Conservation (phyloP, 768 basidiomycete genomes). For the Amanita brunnescens region DNA sequence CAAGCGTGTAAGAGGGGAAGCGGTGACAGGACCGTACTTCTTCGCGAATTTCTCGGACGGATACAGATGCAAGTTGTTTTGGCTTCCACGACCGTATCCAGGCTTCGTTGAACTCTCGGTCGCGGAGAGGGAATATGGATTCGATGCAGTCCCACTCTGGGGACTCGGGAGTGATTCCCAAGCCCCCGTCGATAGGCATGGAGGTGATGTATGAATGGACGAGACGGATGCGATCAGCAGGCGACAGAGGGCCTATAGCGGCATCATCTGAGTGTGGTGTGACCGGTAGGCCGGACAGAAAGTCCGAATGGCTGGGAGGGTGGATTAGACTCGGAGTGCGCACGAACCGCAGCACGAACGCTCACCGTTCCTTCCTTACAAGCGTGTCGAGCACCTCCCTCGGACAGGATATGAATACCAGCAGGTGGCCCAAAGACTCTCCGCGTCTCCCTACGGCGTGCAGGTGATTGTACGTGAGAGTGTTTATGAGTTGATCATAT, state of each 20-base stretch:
- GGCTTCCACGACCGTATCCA: slow-evolving; percentile 77
- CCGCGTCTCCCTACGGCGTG: slow-evolving; percentile 69
- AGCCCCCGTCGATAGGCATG: slow-evolving; percentile 65
- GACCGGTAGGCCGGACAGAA: slow-evolving; percentile 64
- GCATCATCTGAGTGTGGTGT: slow-evolving; percentile 36
- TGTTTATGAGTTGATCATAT: slow-evolving; percentile 54
- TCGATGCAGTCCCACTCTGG: slow-evolving; percentile 75
- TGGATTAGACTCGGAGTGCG: not conserved
- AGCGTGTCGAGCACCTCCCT: slow-evolving; percentile 51
- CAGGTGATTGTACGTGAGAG: slow-evolving; percentile 54
- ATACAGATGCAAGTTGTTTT: slow-evolving; percentile 50
- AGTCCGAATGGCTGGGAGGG: slow-evolving; percentile 56
- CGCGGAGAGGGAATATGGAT: slow-evolving; percentile 77
- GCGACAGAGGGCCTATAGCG: slow-evolving; percentile 40
- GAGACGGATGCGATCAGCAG: slow-evolving; percentile 77
- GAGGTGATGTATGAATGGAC: slow-evolving; percentile 66
- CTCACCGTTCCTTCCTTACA: slow-evolving; percentile 68
- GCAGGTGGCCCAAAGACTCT: slow-evolving; percentile 64
- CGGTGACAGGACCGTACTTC: slow-evolving; percentile 39
- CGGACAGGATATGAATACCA: slow-evolving; percentile 71
- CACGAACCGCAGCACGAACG: slow-evolving; percentile 9
- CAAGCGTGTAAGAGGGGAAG: not conserved
- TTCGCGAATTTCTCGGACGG: slow-evolving; percentile 62
- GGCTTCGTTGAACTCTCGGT: slow-evolving; percentile 66
- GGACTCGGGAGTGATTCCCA: slow-evolving; percentile 69